Evolutionary conservation across 177 flowering plant species (phyloP), one percentile per base, ranked within the genome.

Genomic region (Tripterygium wilfordii): DNA sequence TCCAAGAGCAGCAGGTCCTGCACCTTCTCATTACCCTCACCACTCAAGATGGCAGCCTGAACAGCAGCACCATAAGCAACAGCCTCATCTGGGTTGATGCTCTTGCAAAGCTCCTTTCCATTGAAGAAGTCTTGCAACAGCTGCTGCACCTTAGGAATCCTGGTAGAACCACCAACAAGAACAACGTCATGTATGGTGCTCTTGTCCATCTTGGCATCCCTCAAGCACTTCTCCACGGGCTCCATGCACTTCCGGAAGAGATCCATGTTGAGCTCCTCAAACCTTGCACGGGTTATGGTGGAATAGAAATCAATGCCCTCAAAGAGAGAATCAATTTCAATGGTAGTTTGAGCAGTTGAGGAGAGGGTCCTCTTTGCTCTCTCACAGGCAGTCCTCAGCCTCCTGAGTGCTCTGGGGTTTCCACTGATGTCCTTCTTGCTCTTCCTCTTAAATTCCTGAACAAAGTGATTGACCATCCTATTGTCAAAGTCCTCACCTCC

Each of bases 121-220:
- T 76, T 76, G 57, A 79, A 78, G 60, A 73, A 78, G 47, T 78
- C 84, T 44, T 78, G 84, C 59, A 78, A 48, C 35, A 78, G 22
- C 54, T 73, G 78, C 59, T 78, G 84, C 32, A 78, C 84, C 65
- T 76, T 78, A 45, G 84, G 84, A 56, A 78, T 78, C 24, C 84
- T 75, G 22, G 84, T 78, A 5, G 84, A 78, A 2, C 84, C 84
- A 51, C 84, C 84, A 8, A 78, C 81, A 27, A 78, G 79, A 3
- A 78, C 84, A 43, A 70, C 77, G 42, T 78, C 84, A 49, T 78
- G 73, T 15, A 78, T 56, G 2, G 58, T 36, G 65, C 77, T 78
- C 68, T 78, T 78, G 69, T 75, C 81, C 84, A 78, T 78, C 77
- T 72, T 78, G 10, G 84, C 84, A 62, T 78, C 84, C 48, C 81